Percentiles rank a stretch among this genome's conserved stretches.
These are phyloP conservation scores for Graphilbum sp. DNA, from an alignment of 2,329 filamentous ascomycete genomes.

Conservation along the genomic window DNA sequence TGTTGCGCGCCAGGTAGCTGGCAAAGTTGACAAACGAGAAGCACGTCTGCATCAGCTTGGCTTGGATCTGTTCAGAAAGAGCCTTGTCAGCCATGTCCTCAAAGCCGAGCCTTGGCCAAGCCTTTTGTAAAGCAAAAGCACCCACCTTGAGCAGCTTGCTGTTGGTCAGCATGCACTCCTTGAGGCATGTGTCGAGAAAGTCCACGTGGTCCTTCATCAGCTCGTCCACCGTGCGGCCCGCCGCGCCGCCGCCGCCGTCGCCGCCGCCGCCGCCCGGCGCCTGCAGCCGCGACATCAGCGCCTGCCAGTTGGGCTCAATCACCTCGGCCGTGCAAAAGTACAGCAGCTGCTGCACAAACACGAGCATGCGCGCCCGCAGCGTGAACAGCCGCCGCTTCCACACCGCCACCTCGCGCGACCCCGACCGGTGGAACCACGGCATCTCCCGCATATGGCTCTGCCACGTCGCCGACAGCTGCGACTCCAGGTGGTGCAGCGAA, in stretches of 20 bases:
- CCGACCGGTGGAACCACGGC: slow-evolving; percentile 70
- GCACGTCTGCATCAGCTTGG: slow-evolving; percentile 91
- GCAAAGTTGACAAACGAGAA: slow-evolving; percentile 88
- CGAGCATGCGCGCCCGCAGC: slow-evolving; percentile 80
- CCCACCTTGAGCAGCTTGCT: slow-evolving; percentile 78
- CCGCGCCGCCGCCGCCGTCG: slow-evolving; percentile 12
- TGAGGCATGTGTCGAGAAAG: slow-evolving; percentile 92
- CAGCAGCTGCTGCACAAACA: slow-evolving; percentile 89
- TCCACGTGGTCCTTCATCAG: slow-evolving; percentile 98
- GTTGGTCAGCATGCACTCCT: slow-evolving; percentile 98
- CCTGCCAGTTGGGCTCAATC: slow-evolving; percentile 94
- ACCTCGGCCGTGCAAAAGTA: slow-evolving; percentile 97
- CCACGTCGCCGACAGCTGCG: slow-evolving; percentile 75
- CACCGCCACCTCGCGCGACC: slow-evolving; percentile 57
- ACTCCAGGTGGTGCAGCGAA: slow-evolving; percentile 77
- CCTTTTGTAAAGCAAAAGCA: slow-evolving; percentile 8
- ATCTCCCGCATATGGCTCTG: slow-evolving; percentile 68
- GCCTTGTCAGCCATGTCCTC: no score
- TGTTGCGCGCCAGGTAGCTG: slow-evolving; percentile 66
- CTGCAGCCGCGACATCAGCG: slow-evolving; percentile 75
- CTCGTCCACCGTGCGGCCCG: slow-evolving; percentile 72
- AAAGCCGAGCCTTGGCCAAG: no score
- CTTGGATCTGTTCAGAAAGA: slow-evolving; percentile 60
- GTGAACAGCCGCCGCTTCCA: slow-evolving; percentile 94
- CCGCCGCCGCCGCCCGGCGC: slow-evolving; percentile 22